A percentile compares a stretch with the other conserved stretches of the same genome.
Evolutionary conservation across 1,139 yeast species (phyloP).

Genomic region (Blastobotrys petasosporus): DNA sequence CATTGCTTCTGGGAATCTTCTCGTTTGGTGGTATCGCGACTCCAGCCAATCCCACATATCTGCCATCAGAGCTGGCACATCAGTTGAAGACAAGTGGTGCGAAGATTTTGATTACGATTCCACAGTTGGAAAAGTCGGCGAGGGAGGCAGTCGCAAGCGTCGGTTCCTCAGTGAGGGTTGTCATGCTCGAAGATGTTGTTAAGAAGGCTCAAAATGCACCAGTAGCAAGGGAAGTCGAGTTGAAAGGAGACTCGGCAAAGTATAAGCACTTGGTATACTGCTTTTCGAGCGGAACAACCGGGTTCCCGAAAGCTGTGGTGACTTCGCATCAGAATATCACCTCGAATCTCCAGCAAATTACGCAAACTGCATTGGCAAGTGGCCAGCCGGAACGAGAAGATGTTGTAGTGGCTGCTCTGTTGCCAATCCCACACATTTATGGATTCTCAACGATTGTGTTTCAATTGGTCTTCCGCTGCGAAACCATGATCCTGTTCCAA

Average conservation of each 20-base stretch:
- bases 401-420: conserved; percentile 20
- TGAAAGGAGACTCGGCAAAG: conserved; percentile 17
- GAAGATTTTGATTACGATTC: conserved; percentile 24
- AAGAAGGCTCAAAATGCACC: conserved; percentile 1
- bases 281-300: conserved; percentile 76
- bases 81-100: conserved; percentile 32
- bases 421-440: conserved; percentile 38
- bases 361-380: conserved; percentile 13
- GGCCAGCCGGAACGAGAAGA: conserved; percentile 4
- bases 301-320: conserved; percentile 67
- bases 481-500: conserved; percentile 29
- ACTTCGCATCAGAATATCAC: conserved; percentile 45
- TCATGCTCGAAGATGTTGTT: conserved; percentile 20
- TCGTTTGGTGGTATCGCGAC: conserved; percentile 33
- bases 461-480: conserved; percentile 22
- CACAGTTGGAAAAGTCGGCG: conserved; percentile 3
- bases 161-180: conserved; percentile 5
- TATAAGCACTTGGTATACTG: conserved; percentile 34
- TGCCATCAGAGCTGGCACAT: conserved; percentile 33
- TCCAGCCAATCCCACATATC: conserved; percentile 35
- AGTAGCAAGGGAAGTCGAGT: conserved; percentile 11
- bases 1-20: conserved; percentile 31
- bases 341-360: conserved; percentile 27
- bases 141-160: conserved; percentile 7
- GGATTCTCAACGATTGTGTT: conserved; percentile 30